Conservation (phyloP, 352 stramenopile species). For the Pythium aquatile region DNA sequence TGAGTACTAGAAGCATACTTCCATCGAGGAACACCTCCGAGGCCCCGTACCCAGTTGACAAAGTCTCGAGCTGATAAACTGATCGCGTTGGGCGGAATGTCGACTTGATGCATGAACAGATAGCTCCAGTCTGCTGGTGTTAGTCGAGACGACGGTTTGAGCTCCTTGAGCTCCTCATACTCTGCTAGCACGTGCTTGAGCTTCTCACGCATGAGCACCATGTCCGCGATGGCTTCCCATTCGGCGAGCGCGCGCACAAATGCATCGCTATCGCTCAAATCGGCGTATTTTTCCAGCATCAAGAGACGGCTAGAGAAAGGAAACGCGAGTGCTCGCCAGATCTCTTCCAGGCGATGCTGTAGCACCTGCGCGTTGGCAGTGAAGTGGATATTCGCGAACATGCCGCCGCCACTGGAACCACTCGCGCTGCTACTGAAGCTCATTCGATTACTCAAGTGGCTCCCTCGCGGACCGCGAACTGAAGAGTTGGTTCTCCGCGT, state of each 20-base stretch:
- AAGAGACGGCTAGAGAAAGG: conserved; percentile 56
- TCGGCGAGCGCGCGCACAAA: conserved; percentile 39
- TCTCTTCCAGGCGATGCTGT: conserved; percentile 50
- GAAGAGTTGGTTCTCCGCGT: neutral
- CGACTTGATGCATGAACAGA: conserved; percentile 36
- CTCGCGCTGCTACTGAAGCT: conserved; percentile 25
- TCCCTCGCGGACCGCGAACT: conserved; percentile 14
- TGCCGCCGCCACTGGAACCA: conserved; percentile 10
- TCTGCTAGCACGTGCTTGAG: conserved; percentile 41
- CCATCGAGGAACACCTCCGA: neutral
- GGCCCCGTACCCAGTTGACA: conserved; percentile 45
- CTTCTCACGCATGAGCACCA: conserved; percentile 47
- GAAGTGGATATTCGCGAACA: conserved; percentile 22
- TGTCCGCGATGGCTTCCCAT: conserved; percentile 44
- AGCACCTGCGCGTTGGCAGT: conserved; percentile 45
- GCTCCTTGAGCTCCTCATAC: conserved; percentile 36
- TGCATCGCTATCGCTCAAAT: conserved; percentile 41
- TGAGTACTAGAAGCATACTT: neutral
- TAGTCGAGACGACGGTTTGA: conserved; percentile 32
- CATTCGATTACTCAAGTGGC: conserved; percentile 16
- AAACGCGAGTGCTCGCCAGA: conserved; percentile 60
- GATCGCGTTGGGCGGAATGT: conserved; percentile 23
- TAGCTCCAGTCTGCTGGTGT: conserved; percentile 39
- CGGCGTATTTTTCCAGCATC: conserved; percentile 67
- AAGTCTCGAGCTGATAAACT: conserved; percentile 15